phyloP scores from a whole-genome alignment of 2,329 filamentous ascomycete genomes.

The Cyanodermella asteris region DNA sequence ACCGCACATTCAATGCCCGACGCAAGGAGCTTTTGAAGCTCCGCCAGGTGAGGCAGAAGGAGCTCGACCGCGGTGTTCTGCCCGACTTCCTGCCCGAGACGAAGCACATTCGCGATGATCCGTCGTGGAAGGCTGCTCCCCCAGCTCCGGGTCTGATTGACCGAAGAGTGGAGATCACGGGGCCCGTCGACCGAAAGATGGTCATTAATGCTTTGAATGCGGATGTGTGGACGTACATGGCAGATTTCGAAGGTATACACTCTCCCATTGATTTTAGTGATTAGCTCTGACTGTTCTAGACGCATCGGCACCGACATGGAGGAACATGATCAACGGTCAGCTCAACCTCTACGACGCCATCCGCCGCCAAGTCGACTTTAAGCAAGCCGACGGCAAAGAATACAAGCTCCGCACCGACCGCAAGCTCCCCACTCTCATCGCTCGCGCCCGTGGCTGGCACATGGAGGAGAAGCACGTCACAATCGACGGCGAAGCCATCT shows the following conservation, averaged over 20 bases:
- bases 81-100: constrained; percentile 95
- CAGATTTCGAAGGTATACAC: constrained; percentile 74
- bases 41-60: constrained; percentile 66
- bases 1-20: constrained; percentile 79
- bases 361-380: constrained; percentile 86
- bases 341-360: constrained; percentile 95
- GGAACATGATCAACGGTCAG: constrained; percentile 98
- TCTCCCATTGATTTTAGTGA: background rate
- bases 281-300: constrained; percentile 29
- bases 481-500: constrained; percentile 85
- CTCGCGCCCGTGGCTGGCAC: constrained; percentile 91
- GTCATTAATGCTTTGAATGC: constrained; percentile 93
- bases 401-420: constrained; percentile 93
- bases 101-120: constrained; percentile 80
- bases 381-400: constrained; percentile 79
- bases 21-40: constrained; percentile 78
- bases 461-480: constrained; percentile 96
- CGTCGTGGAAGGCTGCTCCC: constrained; percentile 77
- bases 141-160: constrained; percentile 86
- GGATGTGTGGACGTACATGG: constrained; percentile 98
- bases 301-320: constrained; percentile 89
- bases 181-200: constrained; percentile 96
- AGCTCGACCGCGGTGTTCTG: constrained; percentile 72
- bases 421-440: constrained; percentile 71
- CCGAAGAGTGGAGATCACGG: constrained; percentile 88